Evolutionary conservation across 768 basidiomycete species (phyloP).

Genomic region (Boletus speciosus): DNA sequence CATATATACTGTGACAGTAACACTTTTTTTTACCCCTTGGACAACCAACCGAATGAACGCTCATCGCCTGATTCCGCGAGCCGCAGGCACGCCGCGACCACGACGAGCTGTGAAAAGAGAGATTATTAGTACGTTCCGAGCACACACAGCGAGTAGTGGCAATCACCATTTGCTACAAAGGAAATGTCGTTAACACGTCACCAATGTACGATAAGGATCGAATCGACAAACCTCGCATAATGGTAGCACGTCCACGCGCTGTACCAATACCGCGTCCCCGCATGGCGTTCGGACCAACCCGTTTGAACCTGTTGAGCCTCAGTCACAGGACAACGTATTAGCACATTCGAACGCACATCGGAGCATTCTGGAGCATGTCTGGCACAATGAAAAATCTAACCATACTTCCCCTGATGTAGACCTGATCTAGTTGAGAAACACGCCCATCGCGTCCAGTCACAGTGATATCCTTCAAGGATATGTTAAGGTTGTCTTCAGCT

Average conservation of each 20-base stretch:
- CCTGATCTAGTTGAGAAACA: constrained; percentile 97
- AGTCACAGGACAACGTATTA: constrained; percentile 5
- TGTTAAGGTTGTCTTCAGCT: constrained; percentile 99
- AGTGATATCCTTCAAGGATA: constrained; percentile 93
- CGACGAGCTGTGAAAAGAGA: constrained; percentile 61
- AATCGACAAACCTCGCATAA: constrained; percentile 82
- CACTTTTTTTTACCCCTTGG: constrained; percentile 1
- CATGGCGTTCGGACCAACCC: constrained; percentile 98
- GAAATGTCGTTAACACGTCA: constrained; percentile 15
- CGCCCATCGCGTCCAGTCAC: constrained; percentile 98
- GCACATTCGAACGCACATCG: constrained; percentile 67
- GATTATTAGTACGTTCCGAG: constrained; percentile 11
- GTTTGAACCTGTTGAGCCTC: constrained; percentile 79
- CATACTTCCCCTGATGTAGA: constrained; percentile 98
- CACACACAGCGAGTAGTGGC: not conserved
- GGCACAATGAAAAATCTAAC: constrained; percentile 98
- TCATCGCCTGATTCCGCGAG: constrained; percentile 81
- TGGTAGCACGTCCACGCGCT: constrained; percentile 96
- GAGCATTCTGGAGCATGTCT: constrained; percentile 98
- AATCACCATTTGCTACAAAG: constrained; percentile 70
- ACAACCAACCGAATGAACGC: not conserved
- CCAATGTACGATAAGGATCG: constrained; percentile 2
- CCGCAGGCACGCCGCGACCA: constrained; percentile 76
- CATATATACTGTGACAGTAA: constrained; percentile 12
- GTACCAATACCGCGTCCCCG: constrained; percentile 98